Conservation (phyloP, 2,329 filamentous ascomycete species). For the Cladosporium sp. region DNA sequence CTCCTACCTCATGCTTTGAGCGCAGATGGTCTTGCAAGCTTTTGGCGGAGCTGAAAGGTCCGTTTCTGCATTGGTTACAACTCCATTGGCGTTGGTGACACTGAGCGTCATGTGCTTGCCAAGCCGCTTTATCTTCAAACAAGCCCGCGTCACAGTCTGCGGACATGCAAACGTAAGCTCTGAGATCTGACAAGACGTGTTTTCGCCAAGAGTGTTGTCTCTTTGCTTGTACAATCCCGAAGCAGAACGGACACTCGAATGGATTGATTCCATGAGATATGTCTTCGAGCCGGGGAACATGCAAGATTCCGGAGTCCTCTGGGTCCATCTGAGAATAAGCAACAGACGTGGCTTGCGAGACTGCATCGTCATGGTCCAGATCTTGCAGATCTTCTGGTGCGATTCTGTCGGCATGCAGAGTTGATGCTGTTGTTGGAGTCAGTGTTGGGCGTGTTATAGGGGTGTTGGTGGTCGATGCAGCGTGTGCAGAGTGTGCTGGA, state of each 20-base stretch:
- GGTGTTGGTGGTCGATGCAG: neutral
- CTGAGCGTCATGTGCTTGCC: constrained; percentile 31
- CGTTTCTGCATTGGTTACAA: constrained; percentile 27
- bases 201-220: constrained; percentile 25
- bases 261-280: neutral
- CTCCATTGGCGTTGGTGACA: constrained; percentile 27
- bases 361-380: constrained; percentile 24
- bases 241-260: constrained; percentile 35
- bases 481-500: neutral
- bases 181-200: constrained; percentile 26
- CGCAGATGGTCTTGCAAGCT: neutral
- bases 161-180: constrained; percentile 30
- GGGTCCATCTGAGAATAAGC: neutral
- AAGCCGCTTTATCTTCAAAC: constrained; percentile 26
- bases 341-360: constrained; percentile 27
- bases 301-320: neutral
- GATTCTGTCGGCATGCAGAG: constrained; percentile 22
- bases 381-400: constrained; percentile 18
- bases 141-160: constrained; percentile 29
- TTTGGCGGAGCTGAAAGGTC: neutral
- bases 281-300: neutral
- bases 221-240: constrained; percentile 24
- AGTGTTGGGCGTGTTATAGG: constrained; percentile 20
- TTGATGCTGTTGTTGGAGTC: constrained; percentile 29
- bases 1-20: neutral